phyloP scores from a whole-genome alignment of 139 green algal species.

The Chlorella sp. region DNA sequence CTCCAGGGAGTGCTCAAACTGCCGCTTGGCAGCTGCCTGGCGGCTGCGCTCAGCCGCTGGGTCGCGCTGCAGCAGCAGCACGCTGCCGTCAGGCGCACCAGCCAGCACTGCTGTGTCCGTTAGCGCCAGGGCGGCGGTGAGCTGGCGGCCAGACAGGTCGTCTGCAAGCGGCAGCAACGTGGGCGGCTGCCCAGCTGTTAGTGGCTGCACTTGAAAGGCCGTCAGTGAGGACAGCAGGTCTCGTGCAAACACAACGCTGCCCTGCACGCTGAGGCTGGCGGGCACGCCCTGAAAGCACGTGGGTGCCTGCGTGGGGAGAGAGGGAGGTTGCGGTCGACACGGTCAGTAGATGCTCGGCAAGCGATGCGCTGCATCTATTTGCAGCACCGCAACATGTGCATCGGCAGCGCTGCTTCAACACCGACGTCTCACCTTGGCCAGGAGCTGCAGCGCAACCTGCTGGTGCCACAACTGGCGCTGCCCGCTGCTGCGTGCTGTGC shows the following conservation, averaged over 20 bases:
- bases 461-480: background rate
- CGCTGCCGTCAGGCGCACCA: background rate
- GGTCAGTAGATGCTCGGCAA: no score
- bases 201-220: slow-evolving; percentile 14
- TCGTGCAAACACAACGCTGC: background rate
- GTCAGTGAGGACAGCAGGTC: slow-evolving; percentile 33
- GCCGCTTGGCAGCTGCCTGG: background rate
- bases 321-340: no score
- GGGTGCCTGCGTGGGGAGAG: slow-evolving; percentile 1
- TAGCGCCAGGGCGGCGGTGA: background rate
- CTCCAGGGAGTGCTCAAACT: background rate
- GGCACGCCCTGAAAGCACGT: slow-evolving; percentile 24
- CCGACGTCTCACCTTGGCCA: background rate
- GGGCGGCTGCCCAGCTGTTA: background rate
- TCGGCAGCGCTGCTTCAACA: no score
- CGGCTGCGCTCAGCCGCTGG: background rate
- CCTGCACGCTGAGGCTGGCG: background rate
- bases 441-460: slow-evolving; percentile 17
- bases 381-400: background rate
- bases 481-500: background rate
- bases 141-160: slow-evolving; percentile 5
- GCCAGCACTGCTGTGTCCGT: background rate
- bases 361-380: no score
- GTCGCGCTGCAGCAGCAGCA: slow-evolving; percentile 14
- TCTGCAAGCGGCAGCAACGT: background rate